Base-by-base conservation (phyloP, 352 stramenopile species). In the Phytophthora pistaciae region DNA sequence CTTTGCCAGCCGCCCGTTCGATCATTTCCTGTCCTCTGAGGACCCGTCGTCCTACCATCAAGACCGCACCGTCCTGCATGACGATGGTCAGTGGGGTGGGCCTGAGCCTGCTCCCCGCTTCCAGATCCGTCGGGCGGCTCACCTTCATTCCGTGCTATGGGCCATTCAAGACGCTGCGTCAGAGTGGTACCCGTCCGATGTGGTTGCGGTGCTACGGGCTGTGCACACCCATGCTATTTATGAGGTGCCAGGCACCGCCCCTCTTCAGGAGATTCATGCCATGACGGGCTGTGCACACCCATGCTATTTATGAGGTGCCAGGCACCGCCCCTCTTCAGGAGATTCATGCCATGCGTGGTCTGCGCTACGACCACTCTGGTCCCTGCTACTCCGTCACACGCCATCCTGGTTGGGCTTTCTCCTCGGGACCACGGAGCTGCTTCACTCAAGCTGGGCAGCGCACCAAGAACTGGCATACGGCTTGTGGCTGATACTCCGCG, bases 11-110 rank as follows among this genome's bases (percentile, higher is more conserved):
- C 42, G 53, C 1, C 59, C 59, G 2, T 54, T 66, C 36, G 49
- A 60, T 10, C 36, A 66, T 7, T 66, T 66, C 23, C 33, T 60
- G 33, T 66, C 60, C 7, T 60, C 49, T 6, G 49, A 60, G 18
- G 65, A 58, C 36, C 38, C 46, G 1, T 5, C 11, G 1, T 1
- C 38, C 16, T 64, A 50, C 52, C n/a, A 50, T 5, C 42, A 63
- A 23, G 53, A 29, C 10, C 58, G 59, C 5, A 64, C 25, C 0
- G 59, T 68, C 10, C 3, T 73, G 11, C 52, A 67, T 54, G 57
- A 67, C 13, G 65, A 66, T n/a, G 13, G 7, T 0, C 49, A 60
- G 9, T 59, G 49, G 50, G 40, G 56, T 3, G 65, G 50, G 1
- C 8, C 14, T 3, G 64, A 66, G 49, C 48, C 64, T 9, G 25